Conservation (phyloP, 257 asterid species). For the Scutellaria minor region DNA sequence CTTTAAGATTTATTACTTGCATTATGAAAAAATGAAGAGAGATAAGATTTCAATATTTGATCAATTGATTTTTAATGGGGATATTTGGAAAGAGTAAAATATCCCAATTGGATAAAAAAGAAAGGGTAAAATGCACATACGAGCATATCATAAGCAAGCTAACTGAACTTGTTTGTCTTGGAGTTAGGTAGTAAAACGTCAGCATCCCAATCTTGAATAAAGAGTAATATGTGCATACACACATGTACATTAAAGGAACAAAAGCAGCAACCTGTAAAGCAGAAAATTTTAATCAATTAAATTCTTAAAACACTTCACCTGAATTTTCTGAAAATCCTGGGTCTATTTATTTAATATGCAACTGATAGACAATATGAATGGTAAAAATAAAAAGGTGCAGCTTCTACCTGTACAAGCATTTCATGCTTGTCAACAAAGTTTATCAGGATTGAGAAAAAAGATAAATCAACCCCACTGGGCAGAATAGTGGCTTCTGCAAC, state of each 20-base stretch:
- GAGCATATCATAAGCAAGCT: conserved; percentile 97
- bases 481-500: conserved; percentile 85
- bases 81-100: neutral
- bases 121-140: conserved; percentile 48
- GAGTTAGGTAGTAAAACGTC: conserved; percentile 77
- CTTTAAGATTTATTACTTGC: conserved; percentile 9
- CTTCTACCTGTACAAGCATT: conserved; percentile 68
- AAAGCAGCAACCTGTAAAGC: conserved; percentile 64
- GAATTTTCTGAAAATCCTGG: neutral
- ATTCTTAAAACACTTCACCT: neutral
- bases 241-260: conserved; percentile 86
- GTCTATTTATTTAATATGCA: neutral
- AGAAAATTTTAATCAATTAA: conserved; percentile 17
- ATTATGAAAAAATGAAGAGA: conserved; percentile 24
- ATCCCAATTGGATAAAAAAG: conserved; percentile 5
- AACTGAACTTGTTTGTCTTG: conserved; percentile 85
- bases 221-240: conserved; percentile 86
- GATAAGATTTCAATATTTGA: conserved; percentile 3
- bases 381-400: conserved; percentile 10
- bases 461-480: conserved; percentile 69
- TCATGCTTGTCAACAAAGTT: conserved; percentile 56
- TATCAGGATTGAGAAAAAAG: conserved; percentile 72
- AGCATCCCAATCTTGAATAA: conserved; percentile 84
- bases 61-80: neutral
- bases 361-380: neutral